phyloP scores from a whole-genome alignment of 331 rosid species.

The Telfairia occidentalis region DNA sequence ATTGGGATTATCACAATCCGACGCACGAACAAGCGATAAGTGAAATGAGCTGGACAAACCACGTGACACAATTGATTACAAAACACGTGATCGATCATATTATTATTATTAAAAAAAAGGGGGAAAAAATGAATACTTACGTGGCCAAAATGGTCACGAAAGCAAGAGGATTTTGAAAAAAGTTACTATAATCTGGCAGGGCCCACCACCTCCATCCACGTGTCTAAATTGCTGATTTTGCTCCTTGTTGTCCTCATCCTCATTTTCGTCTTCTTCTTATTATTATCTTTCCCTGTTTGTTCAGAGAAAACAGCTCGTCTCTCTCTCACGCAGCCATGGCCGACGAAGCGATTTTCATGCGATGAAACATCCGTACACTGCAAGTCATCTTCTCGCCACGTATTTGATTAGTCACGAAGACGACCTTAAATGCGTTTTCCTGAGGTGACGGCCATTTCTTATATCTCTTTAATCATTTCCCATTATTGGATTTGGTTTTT shows the following conservation, averaged over 20 bases:
- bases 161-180: too few relatives aligned
- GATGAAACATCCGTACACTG: not conserved
- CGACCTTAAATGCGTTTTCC: not conserved
- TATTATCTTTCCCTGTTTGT: not conserved
- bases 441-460: not conserved
- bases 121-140: not conserved
- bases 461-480: not conserved
- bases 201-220: not conserved
- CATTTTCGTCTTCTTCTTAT: not conserved
- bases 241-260: not conserved
- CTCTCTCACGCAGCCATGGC: not conserved
- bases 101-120: too few relatives aligned
- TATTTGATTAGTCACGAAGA: not conserved
- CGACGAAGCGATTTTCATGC: not conserved
- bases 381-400: not conserved
- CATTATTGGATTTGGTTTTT: not conserved
- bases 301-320: not conserved
- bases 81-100: not conserved
- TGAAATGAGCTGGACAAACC: not conserved
- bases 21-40: too few relatives aligned
- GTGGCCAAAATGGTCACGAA: not conserved
- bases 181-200: not conserved
- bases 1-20: not conserved
- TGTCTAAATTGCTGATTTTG: not conserved
- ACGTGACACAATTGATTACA: not conserved